A percentile compares a stretch with the other conserved stretches of the same genome.
phyloP scores from a whole-genome alignment of 768 basidiomycete genomes.

The Inosperma sp. region DNA sequence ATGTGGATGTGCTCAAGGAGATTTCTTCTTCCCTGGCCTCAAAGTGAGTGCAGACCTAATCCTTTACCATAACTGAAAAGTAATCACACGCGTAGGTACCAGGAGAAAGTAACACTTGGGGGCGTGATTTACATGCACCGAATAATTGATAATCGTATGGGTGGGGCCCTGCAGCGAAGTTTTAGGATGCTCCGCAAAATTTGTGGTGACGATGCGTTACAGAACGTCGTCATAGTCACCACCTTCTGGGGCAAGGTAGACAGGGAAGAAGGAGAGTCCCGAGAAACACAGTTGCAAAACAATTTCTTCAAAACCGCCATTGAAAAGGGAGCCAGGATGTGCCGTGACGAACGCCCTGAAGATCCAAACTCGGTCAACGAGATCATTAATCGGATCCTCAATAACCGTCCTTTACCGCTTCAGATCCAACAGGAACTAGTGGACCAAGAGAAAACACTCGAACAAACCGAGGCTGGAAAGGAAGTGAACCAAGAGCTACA shows the following conservation, averaged over 20 bases:
- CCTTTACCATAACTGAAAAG: neutral
- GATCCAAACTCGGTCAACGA: constrained; percentile 38
- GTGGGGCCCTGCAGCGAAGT: constrained; percentile 45
- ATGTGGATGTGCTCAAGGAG: constrained; percentile 45
- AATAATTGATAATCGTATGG: constrained; percentile 47
- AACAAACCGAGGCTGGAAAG: constrained; percentile 49
- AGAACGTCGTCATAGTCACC: constrained; percentile 49
- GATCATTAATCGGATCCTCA: constrained; percentile 40
- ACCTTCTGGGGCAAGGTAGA: constrained; percentile 49
- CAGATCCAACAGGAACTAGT: constrained; percentile 55
- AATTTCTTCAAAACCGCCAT: constrained; percentile 46
- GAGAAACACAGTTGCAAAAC: constrained; percentile 42
- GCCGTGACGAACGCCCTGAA: constrained; percentile 38
- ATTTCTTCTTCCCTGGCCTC: constrained; percentile 40
- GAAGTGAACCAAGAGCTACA: constrained; percentile 48
- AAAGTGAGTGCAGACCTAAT: constrained; percentile 22
- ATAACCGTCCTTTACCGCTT: constrained; percentile 38
- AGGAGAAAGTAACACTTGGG: constrained; percentile 35
- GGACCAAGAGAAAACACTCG: constrained; percentile 41
- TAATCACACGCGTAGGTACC: constrained; percentile 21
- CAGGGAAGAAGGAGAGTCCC: constrained; percentile 32
- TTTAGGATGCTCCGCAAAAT: constrained; percentile 49
- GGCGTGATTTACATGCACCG: constrained; percentile 55
- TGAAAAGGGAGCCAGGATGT: constrained; percentile 43
- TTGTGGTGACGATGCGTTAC: constrained; percentile 46